phyloP scores from a whole-genome alignment of 805 yeast genomes.

The Saccharomycopsis sp. region DNA sequence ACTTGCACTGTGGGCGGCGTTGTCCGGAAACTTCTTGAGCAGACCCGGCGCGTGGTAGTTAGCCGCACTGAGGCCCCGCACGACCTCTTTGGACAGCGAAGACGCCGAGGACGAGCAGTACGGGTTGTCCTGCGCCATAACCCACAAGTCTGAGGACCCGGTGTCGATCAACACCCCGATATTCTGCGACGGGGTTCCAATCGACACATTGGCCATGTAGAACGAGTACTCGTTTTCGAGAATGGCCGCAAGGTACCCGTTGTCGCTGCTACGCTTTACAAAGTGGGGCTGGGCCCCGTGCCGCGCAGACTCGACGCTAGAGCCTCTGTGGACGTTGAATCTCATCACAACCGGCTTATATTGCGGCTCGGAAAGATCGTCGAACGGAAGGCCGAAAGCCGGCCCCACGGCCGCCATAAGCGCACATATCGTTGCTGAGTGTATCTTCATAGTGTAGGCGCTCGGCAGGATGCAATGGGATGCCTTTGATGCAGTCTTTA shows the following conservation, averaged over 20 bases:
- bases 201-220: slow-evolving; percentile 37
- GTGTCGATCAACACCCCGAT: slow-evolving; percentile 61
- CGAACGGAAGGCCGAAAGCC: neutral
- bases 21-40: neutral
- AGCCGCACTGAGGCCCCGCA: neutral
- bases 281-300: slow-evolving; percentile 10
- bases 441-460: neutral
- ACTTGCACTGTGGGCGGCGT: neutral
- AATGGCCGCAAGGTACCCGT: slow-evolving; percentile 29
- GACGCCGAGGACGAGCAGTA: slow-evolving; percentile 30
- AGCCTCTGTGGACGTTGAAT: slow-evolving; percentile 20
- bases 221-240: slow-evolving; percentile 36
- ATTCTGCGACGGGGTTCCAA: slow-evolving; percentile 56
- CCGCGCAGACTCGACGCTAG: neutral
- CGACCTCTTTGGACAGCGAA: neutral
- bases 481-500: too few relatives aligned
- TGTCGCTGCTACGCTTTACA: slow-evolving; percentile 23
- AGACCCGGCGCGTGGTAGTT: neutral
- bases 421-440: neutral
- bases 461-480: too few relatives aligned
- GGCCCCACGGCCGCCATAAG: neutral
- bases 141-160: slow-evolving; percentile 73
- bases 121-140: slow-evolving; percentile 43
- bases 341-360: slow-evolving; percentile 11
- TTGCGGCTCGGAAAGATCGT: neutral